phyloP scores from a whole-genome alignment of 164 flowering plant species.

The Euptelea pleiosperma region DNA sequence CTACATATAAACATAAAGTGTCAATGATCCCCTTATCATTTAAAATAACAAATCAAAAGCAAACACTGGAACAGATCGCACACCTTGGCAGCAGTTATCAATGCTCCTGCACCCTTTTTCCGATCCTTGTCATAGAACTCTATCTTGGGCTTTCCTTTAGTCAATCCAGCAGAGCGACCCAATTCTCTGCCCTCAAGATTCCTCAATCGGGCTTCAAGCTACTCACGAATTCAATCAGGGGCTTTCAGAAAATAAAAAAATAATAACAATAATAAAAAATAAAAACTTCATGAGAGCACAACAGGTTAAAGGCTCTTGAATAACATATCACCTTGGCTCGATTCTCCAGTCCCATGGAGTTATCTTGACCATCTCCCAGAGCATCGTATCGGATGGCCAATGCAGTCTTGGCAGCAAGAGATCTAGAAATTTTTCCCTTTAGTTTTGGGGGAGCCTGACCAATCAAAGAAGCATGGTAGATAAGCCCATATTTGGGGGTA shows the following conservation, averaged over 20 bases:
- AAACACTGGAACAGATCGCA: not conserved
- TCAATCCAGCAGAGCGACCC: conserved; percentile 77
- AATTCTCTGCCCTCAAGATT: conserved; percentile 82
- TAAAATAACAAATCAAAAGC: conserved; percentile 2
- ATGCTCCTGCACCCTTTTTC: conserved; percentile 67
- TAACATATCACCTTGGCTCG: conserved; percentile 54
- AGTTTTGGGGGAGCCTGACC: conserved; percentile 91
- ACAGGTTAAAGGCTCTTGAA: not conserved
- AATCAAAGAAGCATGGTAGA: conserved; percentile 89
- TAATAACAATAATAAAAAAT: not conserved
- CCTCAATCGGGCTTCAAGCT: conserved; percentile 87
- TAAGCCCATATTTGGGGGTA: conserved; percentile 94
- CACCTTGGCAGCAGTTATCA: conserved; percentile 88
- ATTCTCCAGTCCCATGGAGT: conserved; percentile 76
- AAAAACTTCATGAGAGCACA: no score
- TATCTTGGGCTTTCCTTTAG: conserved; percentile 90
- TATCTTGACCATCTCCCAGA: conserved; percentile 76
- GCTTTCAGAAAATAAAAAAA: not conserved
- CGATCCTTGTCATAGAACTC: conserved; percentile 81
- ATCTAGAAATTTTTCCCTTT: conserved; percentile 90
- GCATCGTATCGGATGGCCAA: conserved; percentile 91
- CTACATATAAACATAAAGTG: conserved; percentile 28
- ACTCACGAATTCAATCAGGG: conserved; percentile 5
- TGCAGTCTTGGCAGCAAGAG: conserved; percentile 88
- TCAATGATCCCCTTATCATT: not conserved